These are phyloP conservation scores for Phytopythium kandeliae DNA, from an alignment of 352 stramenopile genomes.

Conservation along the genomic window DNA sequence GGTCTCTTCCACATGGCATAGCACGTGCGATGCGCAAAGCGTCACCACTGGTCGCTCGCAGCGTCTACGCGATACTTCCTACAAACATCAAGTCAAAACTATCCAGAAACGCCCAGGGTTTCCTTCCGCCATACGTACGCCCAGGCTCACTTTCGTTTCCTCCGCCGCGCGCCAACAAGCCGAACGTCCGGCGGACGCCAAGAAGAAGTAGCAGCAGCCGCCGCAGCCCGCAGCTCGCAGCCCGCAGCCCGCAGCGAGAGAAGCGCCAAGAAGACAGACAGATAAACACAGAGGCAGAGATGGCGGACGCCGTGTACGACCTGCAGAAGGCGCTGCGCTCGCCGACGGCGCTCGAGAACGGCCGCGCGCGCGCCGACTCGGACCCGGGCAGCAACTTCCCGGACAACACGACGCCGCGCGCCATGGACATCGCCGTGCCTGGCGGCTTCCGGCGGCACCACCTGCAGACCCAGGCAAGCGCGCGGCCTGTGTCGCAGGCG, in stretches of 20 bases:
- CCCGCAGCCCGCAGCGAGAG: background rate
- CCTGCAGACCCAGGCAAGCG: constrained; percentile 25
- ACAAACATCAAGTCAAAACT: too few relatives aligned
- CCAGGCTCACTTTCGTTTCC: background rate
- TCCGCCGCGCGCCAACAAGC: background rate
- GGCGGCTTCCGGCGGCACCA: constrained; percentile 71
- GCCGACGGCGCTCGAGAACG: constrained; percentile 20
- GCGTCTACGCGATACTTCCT: too few relatives aligned
- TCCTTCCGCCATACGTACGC: background rate
- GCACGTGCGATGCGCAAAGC: constrained; percentile 1
- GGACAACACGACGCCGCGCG: constrained; percentile 28
- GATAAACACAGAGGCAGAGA: too few relatives aligned
- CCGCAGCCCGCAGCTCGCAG: background rate
- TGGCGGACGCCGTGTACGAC: constrained; percentile 45
- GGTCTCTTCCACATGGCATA: background rate
- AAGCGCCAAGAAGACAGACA: background rate
- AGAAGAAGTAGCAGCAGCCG: too few relatives aligned
- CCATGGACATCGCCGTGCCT: constrained; percentile 58
- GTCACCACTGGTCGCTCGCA: too few relatives aligned
- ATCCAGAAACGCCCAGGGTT: too few relatives aligned
- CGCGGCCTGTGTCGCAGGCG: constrained; percentile 28
- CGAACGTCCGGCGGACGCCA: too few relatives aligned
- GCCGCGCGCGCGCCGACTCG: constrained; percentile 37
- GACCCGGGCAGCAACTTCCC: constrained; percentile 37
- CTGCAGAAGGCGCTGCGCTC: constrained; percentile 37